These are phyloP conservation scores for Centella asiatica DNA, from an alignment of 129 eudicot species.

Conservation along the genomic window DNA sequence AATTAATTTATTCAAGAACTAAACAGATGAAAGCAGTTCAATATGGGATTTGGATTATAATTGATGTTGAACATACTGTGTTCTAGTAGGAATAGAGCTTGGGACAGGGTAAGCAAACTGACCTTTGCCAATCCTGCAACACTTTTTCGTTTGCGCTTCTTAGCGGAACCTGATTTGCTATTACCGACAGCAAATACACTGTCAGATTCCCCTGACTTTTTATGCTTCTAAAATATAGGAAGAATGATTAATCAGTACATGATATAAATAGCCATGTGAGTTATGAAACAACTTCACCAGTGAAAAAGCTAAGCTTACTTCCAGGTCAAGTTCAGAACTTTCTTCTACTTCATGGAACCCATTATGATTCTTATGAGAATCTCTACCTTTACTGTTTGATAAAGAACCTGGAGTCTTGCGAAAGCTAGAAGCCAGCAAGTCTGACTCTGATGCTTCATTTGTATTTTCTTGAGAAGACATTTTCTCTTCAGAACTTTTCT, in stretches of 20 bases:
- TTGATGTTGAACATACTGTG: not conserved
- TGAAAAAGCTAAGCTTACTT: conserved; percentile 42
- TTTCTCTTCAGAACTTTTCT: conserved; percentile 26
- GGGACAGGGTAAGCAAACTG: conserved; percentile 9
- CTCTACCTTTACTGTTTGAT: conserved; percentile 29
- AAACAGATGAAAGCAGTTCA: not conserved
- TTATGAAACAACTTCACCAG: not conserved
- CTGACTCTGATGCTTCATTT: conserved; percentile 28
- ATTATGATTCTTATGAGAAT: conserved; percentile 20
- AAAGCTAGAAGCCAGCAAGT: conserved; percentile 25
- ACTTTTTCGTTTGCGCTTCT: conserved; percentile 57
- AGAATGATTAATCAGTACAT: not conserved
- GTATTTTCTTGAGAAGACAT: conserved; percentile 19
- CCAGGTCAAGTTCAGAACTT: conserved; percentile 25
- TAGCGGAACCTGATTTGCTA: conserved; percentile 38
- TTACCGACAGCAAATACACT: conserved; percentile 5
- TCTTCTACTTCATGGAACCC: conserved; percentile 23
- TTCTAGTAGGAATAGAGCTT: not conserved
- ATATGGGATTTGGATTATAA: not conserved
- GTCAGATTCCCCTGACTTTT: conserved; percentile 27
- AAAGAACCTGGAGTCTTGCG: conserved; percentile 16
- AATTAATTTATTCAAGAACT: not conserved
- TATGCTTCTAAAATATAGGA: conserved; percentile 32
- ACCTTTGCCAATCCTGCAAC: conserved; percentile 74
- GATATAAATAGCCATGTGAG: conserved; percentile 1